Percentiles rank a stretch among this genome's conserved stretches.
These are phyloP conservation scores for Candida insectorum DNA, from an alignment of 805 yeast genomes.

Conservation along the genomic window DNA sequence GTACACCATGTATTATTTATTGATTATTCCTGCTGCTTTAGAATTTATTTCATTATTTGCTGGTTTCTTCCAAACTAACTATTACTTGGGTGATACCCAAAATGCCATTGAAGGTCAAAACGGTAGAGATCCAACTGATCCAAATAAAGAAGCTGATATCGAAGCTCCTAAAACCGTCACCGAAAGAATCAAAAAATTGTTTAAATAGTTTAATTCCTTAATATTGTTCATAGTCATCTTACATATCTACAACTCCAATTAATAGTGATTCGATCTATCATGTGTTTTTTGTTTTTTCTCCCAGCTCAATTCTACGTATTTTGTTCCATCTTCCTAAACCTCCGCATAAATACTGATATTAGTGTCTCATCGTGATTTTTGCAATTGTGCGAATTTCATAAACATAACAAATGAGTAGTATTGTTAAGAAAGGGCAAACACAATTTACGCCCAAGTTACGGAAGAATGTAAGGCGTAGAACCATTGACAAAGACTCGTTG, in stretches of 20 bases:
- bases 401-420: constrained; percentile 12
- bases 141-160: constrained; percentile 2
- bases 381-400: background rate
- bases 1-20: constrained; percentile 22
- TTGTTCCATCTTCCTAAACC: too few species aligned
- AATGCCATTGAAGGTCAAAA: constrained; percentile 29
- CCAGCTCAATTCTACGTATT: too few species aligned
- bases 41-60: constrained; percentile 24
- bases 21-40: constrained; percentile 24
- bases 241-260: too few species aligned
- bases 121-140: constrained; percentile 10
- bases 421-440: constrained; percentile 12
- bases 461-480: constrained; percentile 9
- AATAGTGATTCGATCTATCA: too few species aligned
- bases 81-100: constrained; percentile 34
- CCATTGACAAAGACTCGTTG: background rate
- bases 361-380: background rate
- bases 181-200: constrained; percentile 1
- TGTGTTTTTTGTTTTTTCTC: too few species aligned
- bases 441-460: constrained; percentile 13
- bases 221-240: too few species aligned
- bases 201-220: background rate
- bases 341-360: too few species aligned
- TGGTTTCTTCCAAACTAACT: constrained; percentile 31
- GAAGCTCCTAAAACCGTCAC: constrained; percentile 3